Evolutionary conservation across 306 rosid species (phyloP), one percentile per base, ranked within the genome.

Genomic region (Lagenaria siceraria): DNA sequence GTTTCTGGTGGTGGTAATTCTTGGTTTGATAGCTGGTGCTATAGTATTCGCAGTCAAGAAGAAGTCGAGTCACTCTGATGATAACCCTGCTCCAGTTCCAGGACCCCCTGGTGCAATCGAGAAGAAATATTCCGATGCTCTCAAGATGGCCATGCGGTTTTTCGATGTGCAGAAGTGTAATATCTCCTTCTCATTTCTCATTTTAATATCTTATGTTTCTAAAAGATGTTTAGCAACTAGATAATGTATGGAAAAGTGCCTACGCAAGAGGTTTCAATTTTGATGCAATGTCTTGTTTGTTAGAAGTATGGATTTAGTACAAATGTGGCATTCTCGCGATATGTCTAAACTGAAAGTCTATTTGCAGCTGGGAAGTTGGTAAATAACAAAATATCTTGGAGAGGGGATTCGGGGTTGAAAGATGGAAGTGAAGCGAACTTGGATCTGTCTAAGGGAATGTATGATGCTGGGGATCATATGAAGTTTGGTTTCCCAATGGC

Each of bases 401-500:
- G 99, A 85, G 99, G 98, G 78, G 84, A 96, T 89, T 96, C 99
- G 2, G 97, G 83, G 46, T 81, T 92, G 68, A 78, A 84, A 72
- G 99, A 96, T 83, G 99, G 99, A 76, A 84, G 61, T 9, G 90
- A 88, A 66, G 93, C 82, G 7, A 75, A 66, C 0, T 54, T 90
- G 88, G 98, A 96, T 86, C 90, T 96, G 77, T 19, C 96, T 8
- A 96, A 92, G 77, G 99, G 99, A 79, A 85, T 96, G 98, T 96
- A 84, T 72, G 99, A 96, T 77, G 97, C 99, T 8, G 99, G 99
- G 74, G 99, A 96, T 88, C 89, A 85, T 62, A 89, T 96, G 86
- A 96, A 96, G 85, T 96, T 96, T 79, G 97, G 96, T 80, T 89
- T 95, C 78, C 99, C 99, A 0, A 81, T 95, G 97, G 97, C 99